Evolutionary conservation across 1,284 basidiomycete genomes (phyloP), one percentile per base, ranked within the genome.

Genomic region (Cryptococcus jaspeensis): DNA sequence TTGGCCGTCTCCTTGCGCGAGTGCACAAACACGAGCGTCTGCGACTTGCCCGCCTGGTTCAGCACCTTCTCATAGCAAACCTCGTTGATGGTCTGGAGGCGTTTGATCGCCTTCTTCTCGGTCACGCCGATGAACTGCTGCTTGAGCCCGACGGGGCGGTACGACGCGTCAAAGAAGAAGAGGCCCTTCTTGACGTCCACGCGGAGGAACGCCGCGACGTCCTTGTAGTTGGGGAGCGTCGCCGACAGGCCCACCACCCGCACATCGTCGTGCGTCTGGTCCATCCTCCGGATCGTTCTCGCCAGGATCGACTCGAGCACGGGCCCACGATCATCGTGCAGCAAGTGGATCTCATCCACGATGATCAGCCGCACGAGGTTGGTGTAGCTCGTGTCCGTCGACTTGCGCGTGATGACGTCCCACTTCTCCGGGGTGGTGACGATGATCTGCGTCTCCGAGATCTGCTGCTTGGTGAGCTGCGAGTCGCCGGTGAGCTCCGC

Each of bases 391-490:
- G 92, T 94, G 70, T 99, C 96, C 7, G 93, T 95, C 66, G 88
- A 91, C 81, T 99, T 99, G 64, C 96, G 89, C 28, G 93, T 98
- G 76, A 99, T 96, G 66, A 98, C 94, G 70, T 99, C 96, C 92
- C 93, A 99, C 78, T 99, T 99, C 79, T 99, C 96, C 0, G 96
- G 96, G 0, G 96, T 99, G 0, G 95, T 98, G 63, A 99, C 94
- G 74, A 99, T 98, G 71, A 99, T 92, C 74, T 99, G 95, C 0
- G 96, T 98, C 75, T 96, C 92, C 3, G 92, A 80, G 59, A 99
- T 98, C 76, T 99, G 95, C 63, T 92, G 87, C 78, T 99, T 99
- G 58, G 95, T 99, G 84, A 99, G 88, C 81, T 98, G 95, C 41
- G 90, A 86, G 78, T 99, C 96, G 43, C 96, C 96, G 0, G 96